Percentiles rank a stretch among this genome's conserved stretches.
Evolutionary conservation across 1,284 basidiomycete genomes (phyloP).

Genomic region (Agaricales sp.): DNA sequence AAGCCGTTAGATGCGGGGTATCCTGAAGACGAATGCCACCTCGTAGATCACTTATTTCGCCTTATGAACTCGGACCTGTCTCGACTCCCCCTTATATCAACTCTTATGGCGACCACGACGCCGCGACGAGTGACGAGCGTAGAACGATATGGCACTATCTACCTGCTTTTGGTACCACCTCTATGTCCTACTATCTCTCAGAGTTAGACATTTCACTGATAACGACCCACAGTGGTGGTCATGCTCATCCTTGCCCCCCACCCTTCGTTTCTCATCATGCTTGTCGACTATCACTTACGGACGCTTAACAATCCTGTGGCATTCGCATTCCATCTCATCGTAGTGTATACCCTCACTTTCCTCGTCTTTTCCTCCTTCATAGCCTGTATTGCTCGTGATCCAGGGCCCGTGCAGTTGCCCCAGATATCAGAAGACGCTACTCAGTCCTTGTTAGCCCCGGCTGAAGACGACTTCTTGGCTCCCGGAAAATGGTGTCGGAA

Average conservation of each 20-base stretch:
- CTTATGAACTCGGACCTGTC: neutral
- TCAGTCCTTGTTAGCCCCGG: constrained; percentile 46
- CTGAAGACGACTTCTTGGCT: constrained; percentile 36
- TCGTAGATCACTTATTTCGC: neutral
- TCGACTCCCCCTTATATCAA: neutral
- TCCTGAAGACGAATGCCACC: neutral
- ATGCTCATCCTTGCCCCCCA: constrained; percentile 57
- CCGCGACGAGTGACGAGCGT: too few species aligned
- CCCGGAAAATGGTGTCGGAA: constrained; percentile 66
- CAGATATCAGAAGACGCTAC: constrained; percentile 22
- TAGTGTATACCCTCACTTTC: constrained; percentile 55
- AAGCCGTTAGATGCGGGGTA: too few species aligned
- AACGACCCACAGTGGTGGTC: constrained; percentile 36
- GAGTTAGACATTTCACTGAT: constrained; percentile 6
- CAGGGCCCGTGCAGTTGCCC: constrained; percentile 44
- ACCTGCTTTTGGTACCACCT: neutral
- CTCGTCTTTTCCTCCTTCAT: constrained; percentile 62
- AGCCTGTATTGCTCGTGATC: constrained; percentile 60
- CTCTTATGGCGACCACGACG: neutral
- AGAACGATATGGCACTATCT: neutral
- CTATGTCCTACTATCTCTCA: neutral
- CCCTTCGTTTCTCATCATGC: constrained; percentile 56
- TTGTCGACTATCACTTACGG: constrained; percentile 54
- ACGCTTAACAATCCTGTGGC: constrained; percentile 34
- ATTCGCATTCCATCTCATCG: constrained; percentile 42